Conservation (phyloP, 208 protist species). For the Trypanosoma caninum region DNA sequence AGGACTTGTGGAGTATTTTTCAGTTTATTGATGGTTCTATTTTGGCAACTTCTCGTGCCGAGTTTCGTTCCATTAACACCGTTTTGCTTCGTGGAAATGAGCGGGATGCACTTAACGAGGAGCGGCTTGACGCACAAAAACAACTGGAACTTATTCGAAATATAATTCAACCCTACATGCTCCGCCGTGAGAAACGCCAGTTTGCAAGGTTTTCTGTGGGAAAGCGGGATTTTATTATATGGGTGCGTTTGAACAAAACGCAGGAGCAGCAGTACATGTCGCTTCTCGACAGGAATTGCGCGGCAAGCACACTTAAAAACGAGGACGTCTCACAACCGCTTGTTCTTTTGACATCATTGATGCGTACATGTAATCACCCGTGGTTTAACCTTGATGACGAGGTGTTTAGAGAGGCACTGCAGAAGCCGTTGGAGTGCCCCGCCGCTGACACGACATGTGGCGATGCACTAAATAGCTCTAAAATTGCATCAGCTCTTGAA, state of each 20-base stretch:
- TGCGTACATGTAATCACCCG: slow-evolving; percentile 72
- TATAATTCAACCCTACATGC: slow-evolving; percentile 66
- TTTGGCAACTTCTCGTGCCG: slow-evolving; percentile 26
- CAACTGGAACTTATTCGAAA: slow-evolving; percentile 51
- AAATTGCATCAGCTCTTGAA: slow-evolving; percentile 55
- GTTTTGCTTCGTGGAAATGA: slow-evolving; percentile 76
- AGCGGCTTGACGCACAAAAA: slow-evolving; percentile 29
- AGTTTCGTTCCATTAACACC: slow-evolving; percentile 44
- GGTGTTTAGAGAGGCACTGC: slow-evolving; percentile 40
- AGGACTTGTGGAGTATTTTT: slow-evolving; percentile 85
- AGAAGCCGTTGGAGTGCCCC: slow-evolving; percentile 25
- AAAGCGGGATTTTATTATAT: slow-evolving; percentile 81
- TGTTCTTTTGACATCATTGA: slow-evolving; percentile 61
- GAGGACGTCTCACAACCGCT: slow-evolving; percentile 33
- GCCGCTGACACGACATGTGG: slow-evolving; percentile 35
- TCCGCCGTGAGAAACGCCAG: slow-evolving; percentile 73
- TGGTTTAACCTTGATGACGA: slow-evolving; percentile 66
- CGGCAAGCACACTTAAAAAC: slow-evolving; percentile 14
- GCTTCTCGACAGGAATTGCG: slow-evolving; percentile 31
- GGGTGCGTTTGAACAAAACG: slow-evolving; percentile 54
- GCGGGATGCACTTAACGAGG: slow-evolving; percentile 47
- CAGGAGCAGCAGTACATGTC: slow-evolving; percentile 64
- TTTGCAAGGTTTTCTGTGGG: slow-evolving; percentile 25
- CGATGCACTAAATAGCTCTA: slow-evolving; percentile 54
- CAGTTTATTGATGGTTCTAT: slow-evolving; percentile 73